Evolutionary conservation across 805 yeast genomes (phyloP).

Genomic region (Candida anglica): DNA sequence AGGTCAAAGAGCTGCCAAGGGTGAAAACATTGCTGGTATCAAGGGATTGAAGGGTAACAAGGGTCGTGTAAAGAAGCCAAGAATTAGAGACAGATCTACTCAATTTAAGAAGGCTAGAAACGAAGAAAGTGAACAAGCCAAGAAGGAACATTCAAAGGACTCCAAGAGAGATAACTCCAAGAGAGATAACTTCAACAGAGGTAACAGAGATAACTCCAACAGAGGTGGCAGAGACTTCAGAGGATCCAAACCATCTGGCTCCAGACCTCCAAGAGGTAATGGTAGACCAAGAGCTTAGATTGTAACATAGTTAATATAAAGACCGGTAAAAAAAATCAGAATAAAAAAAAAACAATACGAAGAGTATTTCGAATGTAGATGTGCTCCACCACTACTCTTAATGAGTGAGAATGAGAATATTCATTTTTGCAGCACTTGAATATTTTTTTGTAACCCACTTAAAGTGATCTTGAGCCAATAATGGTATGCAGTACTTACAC

Average conservation of each 20-base stretch:
- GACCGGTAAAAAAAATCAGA: no score
- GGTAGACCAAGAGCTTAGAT: conserved; percentile 1
- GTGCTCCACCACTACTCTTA: no score
- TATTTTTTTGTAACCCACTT: no score
- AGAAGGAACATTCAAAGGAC: conserved; percentile 3
- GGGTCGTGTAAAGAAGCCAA: conserved; percentile 49
- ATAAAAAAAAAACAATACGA: no score
- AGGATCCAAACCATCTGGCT: neutral
- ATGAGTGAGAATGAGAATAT: no score
- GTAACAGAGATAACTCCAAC: neutral
- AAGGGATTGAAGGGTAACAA: conserved; percentile 31
- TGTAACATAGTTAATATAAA: no score
- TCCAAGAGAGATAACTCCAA: neutral
- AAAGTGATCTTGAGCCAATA: no score
- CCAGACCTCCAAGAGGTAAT: neutral
- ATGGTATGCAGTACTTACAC: no score
- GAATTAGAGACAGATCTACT: conserved; percentile 53
- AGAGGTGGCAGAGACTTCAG: conserved; percentile 1
- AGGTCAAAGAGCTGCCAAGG: conserved; percentile 76
- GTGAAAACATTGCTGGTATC: conserved; percentile 56
- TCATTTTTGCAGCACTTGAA: no score
- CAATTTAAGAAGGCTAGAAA: conserved; percentile 42
- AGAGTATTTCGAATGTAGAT: no score
- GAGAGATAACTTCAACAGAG: no score
- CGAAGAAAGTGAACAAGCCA: conserved; percentile 1